Percentiles rank a stretch among this genome's conserved stretches.
Evolutionary conservation across 768 basidiomycete genomes (phyloP).

Genomic region (Leccinum subtestaceum): DNA sequence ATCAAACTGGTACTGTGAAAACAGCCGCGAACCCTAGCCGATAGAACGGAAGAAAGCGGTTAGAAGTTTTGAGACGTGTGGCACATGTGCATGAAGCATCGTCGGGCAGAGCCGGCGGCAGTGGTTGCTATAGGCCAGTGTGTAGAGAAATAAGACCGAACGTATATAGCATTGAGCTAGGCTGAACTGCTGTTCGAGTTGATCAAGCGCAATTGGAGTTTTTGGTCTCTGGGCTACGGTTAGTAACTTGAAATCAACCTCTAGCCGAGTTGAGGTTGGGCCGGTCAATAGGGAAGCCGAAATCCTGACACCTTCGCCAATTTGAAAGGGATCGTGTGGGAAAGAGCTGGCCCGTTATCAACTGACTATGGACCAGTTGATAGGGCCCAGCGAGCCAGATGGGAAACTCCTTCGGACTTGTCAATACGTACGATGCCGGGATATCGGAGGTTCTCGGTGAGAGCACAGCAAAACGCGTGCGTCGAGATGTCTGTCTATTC

Average conservation of each 20-base stretch:
- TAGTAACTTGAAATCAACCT: neutral
- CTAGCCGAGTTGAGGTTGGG: neutral
- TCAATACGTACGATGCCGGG: neutral
- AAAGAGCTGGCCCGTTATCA: neutral
- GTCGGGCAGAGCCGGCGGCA: neutral
- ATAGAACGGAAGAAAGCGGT: neutral
- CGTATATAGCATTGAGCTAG: neutral
- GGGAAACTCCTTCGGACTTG: neutral
- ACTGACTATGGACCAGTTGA: neutral
- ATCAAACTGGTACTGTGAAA: neutral
- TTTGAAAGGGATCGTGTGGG: neutral
- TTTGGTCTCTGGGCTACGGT: neutral
- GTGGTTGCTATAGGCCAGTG: neutral
- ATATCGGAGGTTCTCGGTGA: neutral
- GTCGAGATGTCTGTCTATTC: neutral
- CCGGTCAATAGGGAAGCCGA: neutral
- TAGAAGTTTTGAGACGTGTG: neutral
- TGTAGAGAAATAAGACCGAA: neutral
- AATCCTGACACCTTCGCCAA: neutral
- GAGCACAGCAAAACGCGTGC: neutral
- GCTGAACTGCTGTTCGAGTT: neutral
- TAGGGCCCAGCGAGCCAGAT: neutral
- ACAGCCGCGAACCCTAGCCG: neutral
- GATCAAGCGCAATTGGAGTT: neutral
- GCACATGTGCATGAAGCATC: neutral